These are phyloP conservation scores for Sporothrix inflata DNA, from an alignment of 2,329 filamentous ascomycete species.

Conservation along the genomic window DNA sequence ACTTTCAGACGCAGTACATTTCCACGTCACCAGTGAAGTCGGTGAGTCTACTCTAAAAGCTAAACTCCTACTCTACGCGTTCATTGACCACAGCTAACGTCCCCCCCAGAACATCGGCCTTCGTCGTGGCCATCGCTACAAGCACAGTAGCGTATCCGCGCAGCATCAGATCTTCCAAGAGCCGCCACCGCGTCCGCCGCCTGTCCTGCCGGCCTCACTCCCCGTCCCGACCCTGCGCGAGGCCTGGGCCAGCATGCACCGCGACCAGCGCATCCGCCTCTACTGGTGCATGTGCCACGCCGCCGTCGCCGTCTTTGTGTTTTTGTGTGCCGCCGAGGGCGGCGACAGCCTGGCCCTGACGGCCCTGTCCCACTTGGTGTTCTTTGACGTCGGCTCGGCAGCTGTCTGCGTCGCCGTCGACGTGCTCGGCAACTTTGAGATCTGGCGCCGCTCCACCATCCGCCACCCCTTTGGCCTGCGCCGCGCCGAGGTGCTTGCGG, in stretches of 20 bases:
- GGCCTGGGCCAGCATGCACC: constrained; percentile 86
- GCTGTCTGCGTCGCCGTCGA: constrained; percentile 91
- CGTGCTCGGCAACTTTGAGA: constrained; percentile 93
- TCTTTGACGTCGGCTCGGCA: constrained; percentile 93
- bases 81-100: not conserved
- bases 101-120: constrained; percentile 76
- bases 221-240: constrained; percentile 89
- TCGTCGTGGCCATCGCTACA: constrained; percentile 94
- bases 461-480: constrained; percentile 93
- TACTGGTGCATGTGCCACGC: constrained; percentile 92
- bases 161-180: constrained; percentile 95
- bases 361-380: constrained; percentile 86
- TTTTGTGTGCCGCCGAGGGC: constrained; percentile 68
- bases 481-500: constrained; percentile 88
- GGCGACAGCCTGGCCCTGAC: constrained; percentile 89
- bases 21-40: constrained; percentile 77
- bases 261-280: constrained; percentile 79
- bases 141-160: constrained; percentile 87
- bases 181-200: constrained; percentile 79
- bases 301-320: constrained; percentile 78
- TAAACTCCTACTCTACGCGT: no score
- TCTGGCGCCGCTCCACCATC: constrained; percentile 91
- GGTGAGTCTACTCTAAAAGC: constrained; percentile 56
- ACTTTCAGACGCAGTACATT: constrained; percentile 84
- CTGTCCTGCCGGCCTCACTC: constrained; percentile 87